These are phyloP conservation scores for Elsinoe fawcettii DNA, from an alignment of 2,329 filamentous ascomycete species.

Conservation along the genomic window DNA sequence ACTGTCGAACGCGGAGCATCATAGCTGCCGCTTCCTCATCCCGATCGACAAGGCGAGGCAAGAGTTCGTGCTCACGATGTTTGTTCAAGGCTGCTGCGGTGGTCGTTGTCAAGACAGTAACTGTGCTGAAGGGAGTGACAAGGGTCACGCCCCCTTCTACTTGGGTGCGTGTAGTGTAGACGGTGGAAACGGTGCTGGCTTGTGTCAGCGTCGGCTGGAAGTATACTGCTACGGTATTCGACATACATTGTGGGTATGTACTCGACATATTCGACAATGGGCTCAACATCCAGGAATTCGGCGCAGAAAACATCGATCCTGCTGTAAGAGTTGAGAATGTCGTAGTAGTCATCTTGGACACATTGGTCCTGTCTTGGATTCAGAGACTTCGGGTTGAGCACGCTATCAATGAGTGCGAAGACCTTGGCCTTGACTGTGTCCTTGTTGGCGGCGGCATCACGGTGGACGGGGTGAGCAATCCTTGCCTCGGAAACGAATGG, in stretches of 20 bases:
- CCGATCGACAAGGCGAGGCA: constrained; percentile 16
- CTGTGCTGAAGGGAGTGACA: constrained; percentile 22
- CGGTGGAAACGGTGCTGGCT: constrained; percentile 17
- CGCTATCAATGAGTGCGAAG: constrained; percentile 21
- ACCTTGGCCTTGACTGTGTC: constrained; percentile 25
- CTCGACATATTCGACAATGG: constrained; percentile 21
- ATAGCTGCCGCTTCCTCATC: constrained; percentile 18
- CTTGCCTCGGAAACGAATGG: constrained; percentile 20
- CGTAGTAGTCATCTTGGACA: constrained; percentile 24
- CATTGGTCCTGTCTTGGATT: constrained; percentile 20
- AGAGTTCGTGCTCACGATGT: background rate
- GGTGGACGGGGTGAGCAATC: background rate
- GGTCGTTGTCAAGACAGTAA: constrained; percentile 20
- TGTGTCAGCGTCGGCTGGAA: too few relatives aligned
- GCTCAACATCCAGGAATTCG: constrained; percentile 9
- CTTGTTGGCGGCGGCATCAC: constrained; percentile 22
- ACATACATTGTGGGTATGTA: constrained; percentile 27
- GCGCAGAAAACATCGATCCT: constrained; percentile 19
- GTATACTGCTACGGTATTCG: too few relatives aligned
- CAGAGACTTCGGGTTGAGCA: constrained; percentile 20
- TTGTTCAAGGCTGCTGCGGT: constrained; percentile 17
- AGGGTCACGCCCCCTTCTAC: constrained; percentile 19
- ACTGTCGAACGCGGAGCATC: constrained; percentile 20
- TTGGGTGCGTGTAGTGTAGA: constrained; percentile 20
- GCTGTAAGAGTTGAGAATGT: constrained; percentile 23